Percentiles rank a stretch among this genome's conserved stretches.
phyloP scores from a whole-genome alignment of 1,139 yeast species.

The Yamadazyma oceani region DNA sequence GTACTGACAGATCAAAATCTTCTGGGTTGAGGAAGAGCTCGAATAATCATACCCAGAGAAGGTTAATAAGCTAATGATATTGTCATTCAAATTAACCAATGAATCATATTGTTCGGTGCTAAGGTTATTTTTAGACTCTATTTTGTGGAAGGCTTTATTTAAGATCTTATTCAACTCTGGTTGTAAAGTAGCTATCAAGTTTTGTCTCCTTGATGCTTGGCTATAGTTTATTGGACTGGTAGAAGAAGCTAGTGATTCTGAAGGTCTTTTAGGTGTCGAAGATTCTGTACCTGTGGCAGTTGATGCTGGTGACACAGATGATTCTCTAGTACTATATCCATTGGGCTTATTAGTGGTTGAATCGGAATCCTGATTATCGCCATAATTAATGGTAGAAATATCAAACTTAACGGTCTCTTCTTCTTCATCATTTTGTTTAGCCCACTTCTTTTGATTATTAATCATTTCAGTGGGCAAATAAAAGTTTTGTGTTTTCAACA shows the following conservation, averaged over 20 bases:
- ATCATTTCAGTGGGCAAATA: conserved; percentile 43
- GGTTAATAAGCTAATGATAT: conserved; percentile 26
- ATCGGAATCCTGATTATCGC: background rate
- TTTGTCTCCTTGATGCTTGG: conserved; percentile 25
- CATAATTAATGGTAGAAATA: conserved; percentile 31
- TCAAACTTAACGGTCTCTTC: conserved; percentile 33
- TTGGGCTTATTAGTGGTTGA: too few species aligned
- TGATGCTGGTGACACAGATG: conserved; percentile 17
- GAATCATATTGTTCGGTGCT: conserved; percentile 38
- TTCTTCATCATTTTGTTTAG: conserved; percentile 14
- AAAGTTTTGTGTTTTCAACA: conserved; percentile 31
- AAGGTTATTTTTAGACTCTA: conserved; percentile 34
- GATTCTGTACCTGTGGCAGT: conserved; percentile 2
- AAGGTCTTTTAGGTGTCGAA: background rate
- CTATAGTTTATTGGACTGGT: conserved; percentile 9
- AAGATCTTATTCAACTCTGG: conserved; percentile 35
- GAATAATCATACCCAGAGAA: conserved; percentile 19
- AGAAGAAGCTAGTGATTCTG: background rate
- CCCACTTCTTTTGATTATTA: conserved; percentile 38
- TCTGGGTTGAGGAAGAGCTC: conserved; percentile 17
- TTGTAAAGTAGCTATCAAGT: conserved; percentile 22
- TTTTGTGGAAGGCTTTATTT: conserved; percentile 35
- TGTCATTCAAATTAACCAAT: conserved; percentile 34
- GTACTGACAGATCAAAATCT: conserved; percentile 39
- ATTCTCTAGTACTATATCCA: conserved; percentile 15